These are phyloP conservation scores for Aspergillus sp. DNA, from an alignment of 2,329 filamentous ascomycete genomes.

Conservation along the genomic window DNA sequence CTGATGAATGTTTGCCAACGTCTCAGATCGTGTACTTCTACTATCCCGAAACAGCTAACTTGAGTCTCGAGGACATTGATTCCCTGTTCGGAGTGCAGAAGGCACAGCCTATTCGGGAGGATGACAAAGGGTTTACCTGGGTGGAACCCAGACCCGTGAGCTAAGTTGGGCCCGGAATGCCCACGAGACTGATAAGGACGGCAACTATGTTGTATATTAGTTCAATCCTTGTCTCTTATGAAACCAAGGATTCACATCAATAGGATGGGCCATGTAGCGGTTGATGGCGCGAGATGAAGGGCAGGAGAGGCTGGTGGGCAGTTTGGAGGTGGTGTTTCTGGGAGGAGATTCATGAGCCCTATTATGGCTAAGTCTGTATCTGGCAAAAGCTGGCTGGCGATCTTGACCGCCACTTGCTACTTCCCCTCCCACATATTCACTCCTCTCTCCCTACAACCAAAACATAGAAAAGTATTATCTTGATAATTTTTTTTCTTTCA, in stretches of 20 bases:
- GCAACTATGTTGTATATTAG: background rate
- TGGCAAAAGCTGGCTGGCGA: background rate
- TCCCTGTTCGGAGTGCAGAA: constrained; percentile 38
- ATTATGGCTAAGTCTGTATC: background rate
- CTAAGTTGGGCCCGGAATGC: background rate
- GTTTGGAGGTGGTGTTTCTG: background rate
- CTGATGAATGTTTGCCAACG: background rate
- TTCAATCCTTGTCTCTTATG: background rate
- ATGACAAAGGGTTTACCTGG: constrained; percentile 1
- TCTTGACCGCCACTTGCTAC: constrained; percentile 2
- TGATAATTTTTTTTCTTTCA: background rate
- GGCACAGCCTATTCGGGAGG: background rate
- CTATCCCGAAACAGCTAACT: constrained; percentile 49
- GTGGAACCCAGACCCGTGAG: background rate
- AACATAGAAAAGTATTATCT: background rate
- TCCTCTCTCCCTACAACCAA: background rate
- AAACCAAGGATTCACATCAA: background rate
- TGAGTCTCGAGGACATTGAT: constrained; percentile 50
- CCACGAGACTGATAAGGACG: background rate
- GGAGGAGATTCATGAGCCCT: background rate
- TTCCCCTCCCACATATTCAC: background rate
- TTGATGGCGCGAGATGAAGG: background rate
- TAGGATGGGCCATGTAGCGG: background rate
- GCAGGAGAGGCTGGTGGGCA: background rate
- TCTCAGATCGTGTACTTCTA: constrained; percentile 48